Evolutionary conservation across 1,139 yeast species (phyloP), one percentile per base, ranked within the genome.

Genomic region (Arxiozyma slooffiae): DNA sequence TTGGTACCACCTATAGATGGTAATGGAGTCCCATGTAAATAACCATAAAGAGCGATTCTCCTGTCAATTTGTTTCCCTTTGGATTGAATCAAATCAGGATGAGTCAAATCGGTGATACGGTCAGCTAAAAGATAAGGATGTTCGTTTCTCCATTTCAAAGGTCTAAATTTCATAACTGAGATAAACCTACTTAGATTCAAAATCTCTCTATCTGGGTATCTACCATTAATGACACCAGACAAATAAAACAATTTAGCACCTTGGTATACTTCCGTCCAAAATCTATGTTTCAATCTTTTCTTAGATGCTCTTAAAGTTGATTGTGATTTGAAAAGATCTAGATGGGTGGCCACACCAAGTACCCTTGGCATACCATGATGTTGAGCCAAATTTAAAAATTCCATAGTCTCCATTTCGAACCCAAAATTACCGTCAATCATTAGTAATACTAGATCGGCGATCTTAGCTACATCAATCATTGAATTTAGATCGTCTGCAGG

Each of bases 381-480:
- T 60, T 94, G 96, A 6, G 96, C 94, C 58, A 94, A 79, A 64
- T 94, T 94, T 57, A 94, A 76, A 65, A 94, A 94, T 69, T 94
- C 99, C 98, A 94, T 94, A 17, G 98, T 94, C 69, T 94, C 99
- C 99, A 94, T 94, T 71, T 94, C 99, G 56, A 94, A 81, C 4
- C 99, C 99, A 67, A 88, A 94, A 67, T 94, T 94, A 55, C 98
- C 98, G 71, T 94, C 99, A 55, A 94, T 81, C 76, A 92, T 72
- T 54, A 94, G 69, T 51, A 94, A 74, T 21, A 94, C 96, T 56
- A 94, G 74, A 68, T 94, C 99, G 0, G 97, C 97, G 50, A 90
- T 81, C 64, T 94, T 94, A 38, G 98, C 96, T 43, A 94, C 80
- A 70, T 94, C 99, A 44, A 90, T 82, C 98, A 94, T 92, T 4